Base-by-base conservation (phyloP, 495 filamentous ascomycete species). In the Neurospora sublineolata region DNA sequence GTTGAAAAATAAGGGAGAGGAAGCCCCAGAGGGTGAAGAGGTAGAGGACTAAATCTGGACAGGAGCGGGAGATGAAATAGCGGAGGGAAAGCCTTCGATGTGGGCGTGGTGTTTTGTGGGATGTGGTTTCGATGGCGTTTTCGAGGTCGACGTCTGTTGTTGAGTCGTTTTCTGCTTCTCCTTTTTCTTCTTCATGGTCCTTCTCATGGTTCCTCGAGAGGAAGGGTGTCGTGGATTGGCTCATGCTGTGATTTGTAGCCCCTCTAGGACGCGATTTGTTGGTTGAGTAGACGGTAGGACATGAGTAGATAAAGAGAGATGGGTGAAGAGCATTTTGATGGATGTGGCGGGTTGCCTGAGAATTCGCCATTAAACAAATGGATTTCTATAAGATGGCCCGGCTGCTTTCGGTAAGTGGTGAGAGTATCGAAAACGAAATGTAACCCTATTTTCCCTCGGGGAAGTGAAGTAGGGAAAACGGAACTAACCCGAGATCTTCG, bases 21-120 rank as follows among this genome's bases (percentile, higher is more conserved):
- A 73, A 58, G 8, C 72, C 72, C 69, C 70, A 71, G 33, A 73
- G 27, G 23, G 72, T 69, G 8, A 73, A 36, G 18, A 68, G 38
- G 70, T 71, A 71, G 40, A 42, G 68, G 18, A 41, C 37, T 33
- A 64, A 1, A 7, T 64, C 52, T 64, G 52, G 52, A 1, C 52
- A 64, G 6, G 52, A 18, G 27, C 52, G 27, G 27, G 1, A 64
- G 1, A 33, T 14, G 2, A 64, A 0, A 18, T 7, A 27, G 3
- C 52, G 27, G 14, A 64, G 18, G 52, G 52, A 33, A 36, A 27
- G 23, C 52, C 30, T 64, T 33, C 52, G 12, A 36, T 33, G 52
- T 64, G 12, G n/a, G 36, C 12, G 72, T 41, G 41, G 18, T 27
- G 6, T 27, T 36, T 23, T 30, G 46, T 41, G 27, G 69, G 27